Percentiles rank a stretch among this genome's conserved stretches.
Evolutionary conservation across 2,329 filamentous ascomycete species (phyloP).

Genomic region (Pyricularia pennisetigena): DNA sequence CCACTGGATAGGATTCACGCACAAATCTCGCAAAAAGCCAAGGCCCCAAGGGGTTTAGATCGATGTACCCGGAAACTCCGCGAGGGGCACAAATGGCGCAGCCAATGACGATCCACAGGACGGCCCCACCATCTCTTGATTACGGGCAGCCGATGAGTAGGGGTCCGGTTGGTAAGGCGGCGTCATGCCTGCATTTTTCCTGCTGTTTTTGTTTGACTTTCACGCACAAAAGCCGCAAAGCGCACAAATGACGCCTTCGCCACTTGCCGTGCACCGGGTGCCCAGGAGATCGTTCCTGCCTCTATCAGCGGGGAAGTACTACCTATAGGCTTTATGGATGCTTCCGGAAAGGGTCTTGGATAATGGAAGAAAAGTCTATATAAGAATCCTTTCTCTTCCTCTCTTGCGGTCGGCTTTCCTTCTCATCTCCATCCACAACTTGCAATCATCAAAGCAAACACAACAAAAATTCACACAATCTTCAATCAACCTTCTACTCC

Average conservation of each 20-base stretch:
- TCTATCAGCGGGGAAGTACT: background rate
- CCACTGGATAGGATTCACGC: background rate
- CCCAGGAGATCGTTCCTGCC: background rate
- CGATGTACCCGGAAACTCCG: background rate
- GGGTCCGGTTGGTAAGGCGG: background rate
- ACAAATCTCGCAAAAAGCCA: slow-evolving; percentile 1
- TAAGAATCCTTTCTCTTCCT: background rate
- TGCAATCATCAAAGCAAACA: background rate
- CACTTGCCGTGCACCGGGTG: background rate
- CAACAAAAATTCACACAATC: background rate
- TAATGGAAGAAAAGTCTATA: background rate
- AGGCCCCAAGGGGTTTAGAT: background rate
- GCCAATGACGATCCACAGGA: background rate
- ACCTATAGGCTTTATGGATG: background rate
- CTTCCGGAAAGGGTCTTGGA: background rate
- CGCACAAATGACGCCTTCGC: background rate
- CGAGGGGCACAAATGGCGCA: slow-evolving; percentile 3
- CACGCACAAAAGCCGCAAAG: slow-evolving; percentile 3
- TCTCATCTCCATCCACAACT: background rate
- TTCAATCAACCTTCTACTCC: background rate
- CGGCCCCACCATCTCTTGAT: background rate
- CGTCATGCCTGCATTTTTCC: background rate
- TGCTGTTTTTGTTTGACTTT: background rate
- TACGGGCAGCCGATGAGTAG: background rate
- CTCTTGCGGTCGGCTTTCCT: background rate